Percentiles rank a stretch among this genome's conserved stretches.
Conservation (phyloP, 1,139 yeast species). For the Candida sp. region DNA sequence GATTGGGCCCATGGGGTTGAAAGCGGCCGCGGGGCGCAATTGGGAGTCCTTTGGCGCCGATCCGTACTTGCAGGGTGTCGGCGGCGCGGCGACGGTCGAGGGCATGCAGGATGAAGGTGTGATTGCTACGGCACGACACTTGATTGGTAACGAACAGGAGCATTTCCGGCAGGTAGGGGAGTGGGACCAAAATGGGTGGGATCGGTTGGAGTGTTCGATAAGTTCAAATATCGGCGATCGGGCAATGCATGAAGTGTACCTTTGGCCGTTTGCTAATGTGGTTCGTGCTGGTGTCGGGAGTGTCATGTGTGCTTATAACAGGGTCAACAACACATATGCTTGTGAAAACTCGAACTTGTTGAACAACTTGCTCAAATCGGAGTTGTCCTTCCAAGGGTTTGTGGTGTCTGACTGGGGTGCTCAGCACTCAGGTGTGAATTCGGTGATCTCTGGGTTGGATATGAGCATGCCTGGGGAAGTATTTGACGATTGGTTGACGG, state of each 20-base stretch:
- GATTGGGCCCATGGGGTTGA: slow-evolving; percentile 65
- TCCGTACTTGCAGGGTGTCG: slow-evolving; percentile 63
- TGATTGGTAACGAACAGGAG: slow-evolving; percentile 68
- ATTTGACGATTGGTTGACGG: slow-evolving; percentile 56
- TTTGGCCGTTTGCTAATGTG: slow-evolving; percentile 73
- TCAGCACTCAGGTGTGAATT: slow-evolving; percentile 58
- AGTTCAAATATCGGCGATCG: slow-evolving; percentile 63
- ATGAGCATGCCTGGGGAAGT: slow-evolving; percentile 73
- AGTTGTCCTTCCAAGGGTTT: slow-evolving; percentile 70
- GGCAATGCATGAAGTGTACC: slow-evolving; percentile 63
- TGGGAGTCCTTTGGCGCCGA: slow-evolving; percentile 74
- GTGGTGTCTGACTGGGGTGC: slow-evolving; percentile 74
- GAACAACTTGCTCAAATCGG: slow-evolving; percentile 61
- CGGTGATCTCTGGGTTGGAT: slow-evolving; percentile 65
- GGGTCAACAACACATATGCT: slow-evolving; percentile 60
- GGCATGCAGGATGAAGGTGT: slow-evolving; percentile 66
- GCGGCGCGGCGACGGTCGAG: slow-evolving; percentile 55
- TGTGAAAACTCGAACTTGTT: slow-evolving; percentile 65
- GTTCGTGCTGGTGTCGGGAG: slow-evolving; percentile 65
- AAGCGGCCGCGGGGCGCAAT: slow-evolving; percentile 68
- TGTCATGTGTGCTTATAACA: slow-evolving; percentile 66
- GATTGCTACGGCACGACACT: slow-evolving; percentile 57
- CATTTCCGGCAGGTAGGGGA: slow-evolving; percentile 64
- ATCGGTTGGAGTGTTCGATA: slow-evolving; percentile 36
- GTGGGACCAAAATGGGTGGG: slow-evolving; percentile 54